Conservation (phyloP, 176 grass and related monocot species). For the Elymus sibiricus region DNA sequence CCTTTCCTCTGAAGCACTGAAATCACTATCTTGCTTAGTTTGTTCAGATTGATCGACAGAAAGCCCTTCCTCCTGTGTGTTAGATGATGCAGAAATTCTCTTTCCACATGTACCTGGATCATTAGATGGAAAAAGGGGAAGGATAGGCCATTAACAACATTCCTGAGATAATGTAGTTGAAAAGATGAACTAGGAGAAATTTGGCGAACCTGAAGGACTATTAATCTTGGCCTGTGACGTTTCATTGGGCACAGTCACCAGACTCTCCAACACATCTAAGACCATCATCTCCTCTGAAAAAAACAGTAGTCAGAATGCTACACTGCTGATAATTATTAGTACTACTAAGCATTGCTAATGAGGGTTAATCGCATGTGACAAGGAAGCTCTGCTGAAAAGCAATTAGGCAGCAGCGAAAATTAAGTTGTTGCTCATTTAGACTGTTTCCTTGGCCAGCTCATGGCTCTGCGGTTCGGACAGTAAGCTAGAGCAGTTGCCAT, state of each 20-base stretch:
- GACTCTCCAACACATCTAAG: constrained; percentile 51
- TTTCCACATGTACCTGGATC: constrained; percentile 33
- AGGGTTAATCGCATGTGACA: background rate
- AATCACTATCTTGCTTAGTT: constrained; percentile 27
- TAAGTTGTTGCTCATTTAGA: background rate
- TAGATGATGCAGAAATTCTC: constrained; percentile 4
- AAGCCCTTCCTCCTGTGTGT: constrained; percentile 26
- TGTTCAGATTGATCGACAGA: constrained; percentile 16
- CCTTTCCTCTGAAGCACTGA: constrained; percentile 11
- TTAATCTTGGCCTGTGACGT: constrained; percentile 10
- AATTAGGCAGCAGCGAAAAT: constrained; percentile 9
- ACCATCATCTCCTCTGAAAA: constrained; percentile 55
- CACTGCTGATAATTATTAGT: background rate
- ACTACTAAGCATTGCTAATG: constrained; percentile 5
- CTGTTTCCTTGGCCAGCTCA: background rate
- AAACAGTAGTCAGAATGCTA: background rate
- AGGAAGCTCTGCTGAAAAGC: background rate
- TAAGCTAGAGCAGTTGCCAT: background rate
- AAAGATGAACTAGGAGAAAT: constrained; percentile 1
- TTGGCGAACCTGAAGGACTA: constrained; percentile 45
- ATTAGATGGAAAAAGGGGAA: constrained; percentile 2
- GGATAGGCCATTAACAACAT: constrained; percentile 14
- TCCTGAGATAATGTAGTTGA: background rate
- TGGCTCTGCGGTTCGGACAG: background rate
- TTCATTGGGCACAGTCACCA: constrained; percentile 44